Evolutionary conservation across 306 rosid species (phyloP).

Genomic region (Nissolia schottii): DNA sequence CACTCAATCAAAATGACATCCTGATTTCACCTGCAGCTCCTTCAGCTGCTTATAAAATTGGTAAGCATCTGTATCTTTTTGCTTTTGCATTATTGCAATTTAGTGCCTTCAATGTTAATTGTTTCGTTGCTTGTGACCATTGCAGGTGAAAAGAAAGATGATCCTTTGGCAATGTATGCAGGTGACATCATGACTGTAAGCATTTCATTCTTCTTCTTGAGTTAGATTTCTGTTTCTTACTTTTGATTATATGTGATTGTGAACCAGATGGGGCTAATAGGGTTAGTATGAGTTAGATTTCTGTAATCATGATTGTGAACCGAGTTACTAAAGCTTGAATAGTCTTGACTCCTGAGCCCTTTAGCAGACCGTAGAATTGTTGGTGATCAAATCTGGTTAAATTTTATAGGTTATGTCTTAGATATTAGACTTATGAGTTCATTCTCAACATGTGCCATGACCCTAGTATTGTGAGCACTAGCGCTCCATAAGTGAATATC

Average conservation of each 20-base stretch:
- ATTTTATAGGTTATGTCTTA: neutral
- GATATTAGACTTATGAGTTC: neutral
- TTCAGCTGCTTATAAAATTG: slow-evolving; percentile 89
- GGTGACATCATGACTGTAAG: slow-evolving; percentile 99
- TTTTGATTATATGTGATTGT: neutral
- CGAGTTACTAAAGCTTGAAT: neutral
- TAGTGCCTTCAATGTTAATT: neutral
- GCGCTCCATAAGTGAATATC: neutral
- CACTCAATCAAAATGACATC: slow-evolving; percentile 76
- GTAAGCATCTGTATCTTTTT: slow-evolving; percentile 37
- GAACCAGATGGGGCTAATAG: neutral
- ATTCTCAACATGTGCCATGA: neutral
- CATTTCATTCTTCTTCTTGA: slow-evolving; percentile 24
- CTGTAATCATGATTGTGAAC: neutral
- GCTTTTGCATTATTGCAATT: neutral
- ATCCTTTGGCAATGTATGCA: slow-evolving; percentile 93
- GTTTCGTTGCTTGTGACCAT: slow-evolving; percentile 21
- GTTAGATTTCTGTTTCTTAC: neutral
- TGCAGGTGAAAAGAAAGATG: slow-evolving; percentile 88
- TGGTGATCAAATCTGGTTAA: slow-evolving; percentile 5
- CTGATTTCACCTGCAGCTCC: slow-evolving; percentile 97
- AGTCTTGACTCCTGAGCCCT: neutral
- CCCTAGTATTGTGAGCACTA: neutral
- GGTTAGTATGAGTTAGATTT: neutral
- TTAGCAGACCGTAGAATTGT: neutral